A percentile compares a stretch with the other conserved stretches of the same genome.
phyloP scores from a whole-genome alignment of 169 alveolate genomes.

The Amoebophrya sp. region DNA sequence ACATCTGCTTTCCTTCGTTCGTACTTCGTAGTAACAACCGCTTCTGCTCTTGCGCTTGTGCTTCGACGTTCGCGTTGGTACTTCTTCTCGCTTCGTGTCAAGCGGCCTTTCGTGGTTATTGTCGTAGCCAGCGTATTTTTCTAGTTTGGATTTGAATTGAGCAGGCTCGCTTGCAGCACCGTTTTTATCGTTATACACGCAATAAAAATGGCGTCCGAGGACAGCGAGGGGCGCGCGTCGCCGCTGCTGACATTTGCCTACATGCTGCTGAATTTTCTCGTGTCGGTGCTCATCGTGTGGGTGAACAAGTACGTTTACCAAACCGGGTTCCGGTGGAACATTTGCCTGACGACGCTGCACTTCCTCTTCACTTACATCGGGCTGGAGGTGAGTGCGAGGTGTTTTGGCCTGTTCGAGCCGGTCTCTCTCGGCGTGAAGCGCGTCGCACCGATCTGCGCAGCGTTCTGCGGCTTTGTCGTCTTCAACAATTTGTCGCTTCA shows the following conservation, averaged over 20 bases:
- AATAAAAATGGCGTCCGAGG: too few species aligned
- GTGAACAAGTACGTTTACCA: slow-evolving; percentile 4
- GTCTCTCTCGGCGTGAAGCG: not conserved
- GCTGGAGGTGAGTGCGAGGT: not conserved
- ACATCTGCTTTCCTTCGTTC: too few species aligned
- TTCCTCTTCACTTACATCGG: slow-evolving; percentile 20
- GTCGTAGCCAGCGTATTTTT: too few species aligned
- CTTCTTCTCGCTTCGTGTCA: too few species aligned
- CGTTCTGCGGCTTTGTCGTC: slow-evolving; percentile 19
- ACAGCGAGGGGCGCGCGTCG: too few species aligned
- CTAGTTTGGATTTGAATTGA: too few species aligned
- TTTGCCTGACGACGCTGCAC: not conserved
- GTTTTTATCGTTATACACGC: too few species aligned
- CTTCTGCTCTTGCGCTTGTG: too few species aligned
- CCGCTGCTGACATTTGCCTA: not conserved
- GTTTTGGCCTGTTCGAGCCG: not conserved
- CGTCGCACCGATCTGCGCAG: slow-evolving; percentile 13
- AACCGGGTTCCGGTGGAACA: slow-evolving; percentile 7
- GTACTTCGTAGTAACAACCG: too few species aligned
- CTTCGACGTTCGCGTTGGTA: too few species aligned
- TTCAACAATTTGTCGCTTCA: slow-evolving; percentile 13
- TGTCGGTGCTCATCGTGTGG: slow-evolving; percentile 8
- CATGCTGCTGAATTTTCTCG: slow-evolving; percentile 8
- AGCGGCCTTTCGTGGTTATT: too few species aligned
- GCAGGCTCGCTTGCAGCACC: too few species aligned